Base-by-base conservation (phyloP, 1,139 yeast species). In the Barnettozyma hawaiiensis region DNA sequence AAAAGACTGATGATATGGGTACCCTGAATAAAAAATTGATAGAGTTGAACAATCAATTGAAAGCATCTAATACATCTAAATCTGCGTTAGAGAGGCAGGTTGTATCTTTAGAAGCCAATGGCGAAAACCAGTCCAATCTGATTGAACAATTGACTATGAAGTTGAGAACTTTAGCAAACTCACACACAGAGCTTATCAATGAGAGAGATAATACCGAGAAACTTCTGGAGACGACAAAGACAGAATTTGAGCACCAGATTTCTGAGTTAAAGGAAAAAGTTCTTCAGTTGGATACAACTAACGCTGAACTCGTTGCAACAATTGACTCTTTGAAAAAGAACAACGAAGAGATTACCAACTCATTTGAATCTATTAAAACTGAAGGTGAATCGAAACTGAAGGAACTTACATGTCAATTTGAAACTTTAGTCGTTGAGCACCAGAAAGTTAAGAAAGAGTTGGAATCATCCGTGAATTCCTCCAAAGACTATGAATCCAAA, bases 81-180 rank as follows among this genome's bases (percentile, higher is more conserved):
- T 6, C 33, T 4, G 32, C 37, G 1, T 16, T 51, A 5, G 52
- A 52, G 29, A 54, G 45, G 21, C 57, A 60, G 5, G 24, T 63
- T 2, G 33, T 41, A 7, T 64, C 63, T 19, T 51, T 61, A 42
- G 55, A 53, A 37, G 39, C 55, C 0, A 54, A 57, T 22, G 53
- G 52, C 23, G 48, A 53, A 6, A 52, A 57, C 31, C 63, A 60
- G 35, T 59, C 59, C 12, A 31, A 47, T 0, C 43, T 66, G 20
- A 59, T 66, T 10, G 54, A 62, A 4, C 65, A 64, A 39, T 37
- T 67, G 39, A 64, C 68, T 1, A 68, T 62, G 22, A 66, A 64
- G 45, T 41, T 67, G 28, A 62, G 65, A 49, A 56, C 64, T 2
- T 41, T 65, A 10, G 67, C 68, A 1, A 50, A 45, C 9, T 51